phyloP scores from a whole-genome alignment of 73 alveolate genomes.

The Symbiodinium pilosum region DNA sequence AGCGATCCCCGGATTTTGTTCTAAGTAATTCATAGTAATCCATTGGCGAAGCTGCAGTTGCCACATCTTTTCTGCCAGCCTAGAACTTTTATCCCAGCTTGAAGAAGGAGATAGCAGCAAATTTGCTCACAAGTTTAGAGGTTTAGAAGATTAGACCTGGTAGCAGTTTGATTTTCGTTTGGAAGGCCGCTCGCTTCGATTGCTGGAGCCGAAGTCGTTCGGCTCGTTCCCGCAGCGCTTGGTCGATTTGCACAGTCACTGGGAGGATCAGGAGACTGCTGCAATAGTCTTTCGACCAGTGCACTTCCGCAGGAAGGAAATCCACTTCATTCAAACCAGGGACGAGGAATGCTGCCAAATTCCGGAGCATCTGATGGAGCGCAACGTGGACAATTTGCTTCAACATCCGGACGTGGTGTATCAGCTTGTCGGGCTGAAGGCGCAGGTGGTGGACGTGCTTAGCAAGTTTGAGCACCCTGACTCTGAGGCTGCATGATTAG shows the following conservation, averaged over 20 bases:
- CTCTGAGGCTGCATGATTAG: too few relatives aligned
- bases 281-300: slow-evolving; percentile 43
- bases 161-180: background rate
- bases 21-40: too few relatives aligned
- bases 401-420: background rate
- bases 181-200: slow-evolving; percentile 40
- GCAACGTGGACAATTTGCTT: background rate
- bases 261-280: slow-evolving; percentile 1
- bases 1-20: too few relatives aligned
- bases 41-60: too few relatives aligned
- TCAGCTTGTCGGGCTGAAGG: background rate
- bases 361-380: slow-evolving; percentile 37
- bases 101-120: too few relatives aligned
- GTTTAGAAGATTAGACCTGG: background rate
- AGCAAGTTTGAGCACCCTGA: slow-evolving; percentile 21
- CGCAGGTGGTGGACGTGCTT: slow-evolving; percentile 17
- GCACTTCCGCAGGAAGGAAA: slow-evolving; percentile 5
- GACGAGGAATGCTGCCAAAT: slow-evolving; percentile 6
- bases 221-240: slow-evolving; percentile 35
- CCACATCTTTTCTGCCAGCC: too few relatives aligned
- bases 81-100: too few relatives aligned
- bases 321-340: background rate
- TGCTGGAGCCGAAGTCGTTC: background rate
- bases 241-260: slow-evolving; percentile 63
- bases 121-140: background rate